Conservation (phyloP, 1,284 basidiomycete genomes). For the Apiotrichum montevideense region DNA sequence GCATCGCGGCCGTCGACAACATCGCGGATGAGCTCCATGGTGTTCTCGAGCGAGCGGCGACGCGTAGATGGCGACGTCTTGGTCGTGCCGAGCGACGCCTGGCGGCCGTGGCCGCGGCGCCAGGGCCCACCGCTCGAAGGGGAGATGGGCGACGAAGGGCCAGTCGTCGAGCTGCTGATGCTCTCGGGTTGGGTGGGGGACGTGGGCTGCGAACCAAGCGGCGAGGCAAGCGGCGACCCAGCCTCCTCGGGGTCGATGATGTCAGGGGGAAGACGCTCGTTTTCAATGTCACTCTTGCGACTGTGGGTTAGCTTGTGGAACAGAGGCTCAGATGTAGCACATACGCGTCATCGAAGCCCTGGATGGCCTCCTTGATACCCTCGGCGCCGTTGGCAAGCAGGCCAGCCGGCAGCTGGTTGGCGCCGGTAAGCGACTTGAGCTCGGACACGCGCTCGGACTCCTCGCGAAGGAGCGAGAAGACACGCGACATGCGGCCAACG, state of each 20-base stretch:
- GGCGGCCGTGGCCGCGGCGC: slow-evolving; percentile 65
- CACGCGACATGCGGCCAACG: slow-evolving; percentile 90
- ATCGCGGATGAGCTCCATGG: slow-evolving; percentile 89
- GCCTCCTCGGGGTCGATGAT: slow-evolving; percentile 65
- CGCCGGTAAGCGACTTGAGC: slow-evolving; percentile 82
- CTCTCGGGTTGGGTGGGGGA: slow-evolving; percentile 23
- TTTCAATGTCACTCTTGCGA: slow-evolving; percentile 97
- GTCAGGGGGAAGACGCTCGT: slow-evolving; percentile 92
- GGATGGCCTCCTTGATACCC: slow-evolving; percentile 92
- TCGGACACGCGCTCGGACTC: slow-evolving; percentile 97
- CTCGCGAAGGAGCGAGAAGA: slow-evolving; percentile 96
- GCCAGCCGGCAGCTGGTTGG: slow-evolving; percentile 74
- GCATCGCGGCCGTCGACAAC: slow-evolving; percentile 65
- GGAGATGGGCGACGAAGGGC: slow-evolving; percentile 48
- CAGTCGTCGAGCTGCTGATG: slow-evolving; percentile 15
- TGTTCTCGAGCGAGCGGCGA: slow-evolving; percentile 87
- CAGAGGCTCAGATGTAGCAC: slow-evolving; percentile 42
- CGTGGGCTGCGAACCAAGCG: slow-evolving; percentile 22
- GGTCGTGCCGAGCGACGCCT: slow-evolving; percentile 90
- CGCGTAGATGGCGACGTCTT: slow-evolving; percentile 92
- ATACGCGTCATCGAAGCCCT: slow-evolving; percentile 90
- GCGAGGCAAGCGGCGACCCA: slow-evolving; percentile 40
- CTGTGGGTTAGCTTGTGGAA: slow-evolving; percentile 45
- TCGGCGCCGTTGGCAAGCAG: slow-evolving; percentile 84
- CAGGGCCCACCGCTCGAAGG: slow-evolving; percentile 36